Evolutionary conservation across 352 stramenopile species (phyloP).

Genomic region (Hyphochytrium catenoides): DNA sequence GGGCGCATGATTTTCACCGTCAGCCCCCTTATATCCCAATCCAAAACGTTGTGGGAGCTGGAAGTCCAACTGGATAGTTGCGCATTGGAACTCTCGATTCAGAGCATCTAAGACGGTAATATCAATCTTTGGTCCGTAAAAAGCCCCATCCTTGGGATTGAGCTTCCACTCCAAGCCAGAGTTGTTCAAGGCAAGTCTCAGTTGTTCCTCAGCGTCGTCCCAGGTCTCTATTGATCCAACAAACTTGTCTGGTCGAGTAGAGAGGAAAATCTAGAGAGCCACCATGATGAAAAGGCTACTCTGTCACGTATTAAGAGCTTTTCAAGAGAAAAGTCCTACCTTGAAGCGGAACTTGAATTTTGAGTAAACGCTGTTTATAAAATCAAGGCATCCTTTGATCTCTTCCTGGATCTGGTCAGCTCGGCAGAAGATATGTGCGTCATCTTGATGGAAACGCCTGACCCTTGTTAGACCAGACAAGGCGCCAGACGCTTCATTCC

Average conservation of each 20-base stretch:
- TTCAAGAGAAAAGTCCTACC: too few relatives aligned
- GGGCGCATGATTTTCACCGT: conserved; percentile 65
- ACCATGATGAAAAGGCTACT: not conserved
- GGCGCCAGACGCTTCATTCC: conserved; percentile 82
- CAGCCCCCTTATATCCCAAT: conserved; percentile 67
- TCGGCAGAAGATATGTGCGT: conserved; percentile 94
- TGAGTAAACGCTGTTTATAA: conserved; percentile 80
- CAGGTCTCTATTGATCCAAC: conserved; percentile 82
- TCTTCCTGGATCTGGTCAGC: conserved; percentile 83
- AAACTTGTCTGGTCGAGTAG: conserved; percentile 77
- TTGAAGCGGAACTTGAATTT: conserved; percentile 89
- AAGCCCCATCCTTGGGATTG: conserved; percentile 84
- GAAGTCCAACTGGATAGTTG: conserved; percentile 94
- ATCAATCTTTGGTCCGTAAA: conserved; percentile 95
- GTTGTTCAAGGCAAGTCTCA: conserved; percentile 27
- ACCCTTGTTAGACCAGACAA: conserved; percentile 88
- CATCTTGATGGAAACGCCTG: conserved; percentile 93
- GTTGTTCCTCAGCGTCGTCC: conserved; percentile 62
- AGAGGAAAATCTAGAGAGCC: conserved; percentile 31
- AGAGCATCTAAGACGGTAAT: conserved; percentile 91
- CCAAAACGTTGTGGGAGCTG: conserved; percentile 90
- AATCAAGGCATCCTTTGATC: conserved; percentile 73
- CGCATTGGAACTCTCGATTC: conserved; percentile 86
- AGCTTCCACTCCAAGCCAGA: conserved; percentile 47
- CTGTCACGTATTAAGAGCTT: conserved; percentile 22